These are phyloP conservation scores for Mycena kentingensis DNA, from an alignment of 768 basidiomycete species.

Conservation along the genomic window DNA sequence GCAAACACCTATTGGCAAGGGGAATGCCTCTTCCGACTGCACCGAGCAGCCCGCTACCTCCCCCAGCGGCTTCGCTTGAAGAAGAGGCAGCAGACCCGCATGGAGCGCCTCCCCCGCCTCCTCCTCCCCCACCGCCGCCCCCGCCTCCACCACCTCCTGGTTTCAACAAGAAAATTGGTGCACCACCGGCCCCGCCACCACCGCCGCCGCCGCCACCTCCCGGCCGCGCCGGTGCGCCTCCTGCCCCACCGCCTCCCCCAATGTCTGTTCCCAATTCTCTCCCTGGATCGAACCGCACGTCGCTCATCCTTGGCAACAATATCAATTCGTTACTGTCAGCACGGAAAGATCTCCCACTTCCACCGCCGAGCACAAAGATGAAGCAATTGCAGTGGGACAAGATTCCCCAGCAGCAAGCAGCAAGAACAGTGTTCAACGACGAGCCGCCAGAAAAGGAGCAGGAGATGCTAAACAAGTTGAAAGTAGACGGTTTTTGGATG, in stretches of 20 bases:
- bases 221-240: slow-evolving; percentile 34
- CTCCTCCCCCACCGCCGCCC: slow-evolving; percentile 34
- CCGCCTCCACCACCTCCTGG: slow-evolving; percentile 25
- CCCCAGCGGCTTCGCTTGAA: slow-evolving; percentile 39
- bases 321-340: slow-evolving; percentile 56
- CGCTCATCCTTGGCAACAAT: slow-evolving; percentile 60
- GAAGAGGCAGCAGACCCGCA: slow-evolving; percentile 40
- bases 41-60: slow-evolving; percentile 38
- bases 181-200: slow-evolving; percentile 32
- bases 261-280: slow-evolving; percentile 40
- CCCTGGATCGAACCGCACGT: slow-evolving; percentile 56
- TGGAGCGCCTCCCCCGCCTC: slow-evolving; percentile 31
- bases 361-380: slow-evolving; percentile 83
- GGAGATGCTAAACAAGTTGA: slow-evolving; percentile 81
- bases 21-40: slow-evolving; percentile 44
- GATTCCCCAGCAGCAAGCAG: slow-evolving; percentile 83
- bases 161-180: not conserved
- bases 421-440: slow-evolving; percentile 83
- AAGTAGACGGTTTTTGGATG: slow-evolving; percentile 84
- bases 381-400: slow-evolving; percentile 99
- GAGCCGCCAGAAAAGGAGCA: slow-evolving; percentile 69
- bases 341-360: slow-evolving; percentile 84
- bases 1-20: slow-evolving; percentile 55
- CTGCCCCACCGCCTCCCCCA: slow-evolving; percentile 28
- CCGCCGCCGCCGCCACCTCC: slow-evolving; percentile 41